Evolutionary conservation across 371 early-diverging fungal genomes (phyloP).

Genomic region (Globomyces sp.): DNA sequence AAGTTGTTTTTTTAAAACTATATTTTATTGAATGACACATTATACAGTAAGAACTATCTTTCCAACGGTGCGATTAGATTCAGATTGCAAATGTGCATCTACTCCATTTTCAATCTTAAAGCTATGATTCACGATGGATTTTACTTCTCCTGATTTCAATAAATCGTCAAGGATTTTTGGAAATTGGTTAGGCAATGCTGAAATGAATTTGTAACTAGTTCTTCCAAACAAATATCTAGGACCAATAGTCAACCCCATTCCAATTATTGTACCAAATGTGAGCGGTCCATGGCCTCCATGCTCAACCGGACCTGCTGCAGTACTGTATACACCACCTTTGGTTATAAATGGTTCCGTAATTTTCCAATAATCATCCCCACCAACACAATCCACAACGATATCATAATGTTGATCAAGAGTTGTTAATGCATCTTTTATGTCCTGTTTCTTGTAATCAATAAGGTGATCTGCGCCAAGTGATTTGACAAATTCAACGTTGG

Average conservation of each 20-base stretch:
- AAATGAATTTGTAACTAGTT: slow-evolving; percentile 42
- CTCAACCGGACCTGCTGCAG: slow-evolving; percentile 47
- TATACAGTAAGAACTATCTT: slow-evolving; percentile 48
- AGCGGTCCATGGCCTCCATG: slow-evolving; percentile 29
- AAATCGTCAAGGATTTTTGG: slow-evolving; percentile 18
- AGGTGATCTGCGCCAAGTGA: slow-evolving; percentile 60
- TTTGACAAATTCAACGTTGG: slow-evolving; percentile 45
- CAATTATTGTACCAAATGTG: slow-evolving; percentile 19
- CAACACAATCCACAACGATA: slow-evolving; percentile 52
- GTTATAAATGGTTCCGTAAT: slow-evolving; percentile 32
- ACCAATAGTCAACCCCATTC: slow-evolving; percentile 16
- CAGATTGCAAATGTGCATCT: slow-evolving; percentile 43
- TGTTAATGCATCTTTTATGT: slow-evolving; percentile 18
- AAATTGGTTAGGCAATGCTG: slow-evolving; percentile 25
- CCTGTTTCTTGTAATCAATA: slow-evolving; percentile 51
- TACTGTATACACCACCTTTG: slow-evolving; percentile 37
- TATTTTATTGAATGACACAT: background rate
- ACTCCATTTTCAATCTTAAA: slow-evolving; percentile 43
- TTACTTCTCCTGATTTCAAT: slow-evolving; percentile 10
- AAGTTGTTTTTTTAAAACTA: too few relatives aligned
- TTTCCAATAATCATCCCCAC: slow-evolving; percentile 49
- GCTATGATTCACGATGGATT: background rate
- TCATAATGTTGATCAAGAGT: slow-evolving; percentile 35
- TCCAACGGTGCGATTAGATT: slow-evolving; percentile 48
- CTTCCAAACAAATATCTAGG: slow-evolving; percentile 20